Base-by-base conservation (phyloP, 345 rosid genomes). In the Kandelia obovata region DNA sequence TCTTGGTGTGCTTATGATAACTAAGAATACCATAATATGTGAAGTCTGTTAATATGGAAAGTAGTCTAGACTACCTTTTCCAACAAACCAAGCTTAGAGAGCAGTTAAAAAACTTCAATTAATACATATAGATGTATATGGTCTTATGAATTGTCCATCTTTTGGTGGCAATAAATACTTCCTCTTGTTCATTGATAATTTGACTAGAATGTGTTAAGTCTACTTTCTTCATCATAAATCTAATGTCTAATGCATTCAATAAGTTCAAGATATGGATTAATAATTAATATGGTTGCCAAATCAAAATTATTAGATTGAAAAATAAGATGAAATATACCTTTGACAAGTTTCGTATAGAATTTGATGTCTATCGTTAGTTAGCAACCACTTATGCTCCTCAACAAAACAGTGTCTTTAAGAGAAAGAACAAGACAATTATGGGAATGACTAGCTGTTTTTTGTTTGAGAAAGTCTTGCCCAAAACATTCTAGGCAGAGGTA, bases 131-230 rank as follows among this genome's bases (percentile, higher is more conserved):
- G 15, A 75, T 32, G 34, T 27, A 64, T 3, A 56, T 60, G 47
- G 62, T 17, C 5, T 47, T n/a, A 55, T 55, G 28, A 52, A 4
- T 1, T 30, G 16, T 34, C 20, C 58, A 16, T 61, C 52, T 7
- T 21, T 69, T 0, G 56, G 20, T 37, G 65, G 53, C 5, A 68
- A 23, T n/a, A 20, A 13, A 49, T 75, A 63, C 15, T 75, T 55
- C 26, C 4, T 75, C 2, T 20, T 20, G 1, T 62, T 75, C 5
- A 75, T 30, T 27, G 31, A 75, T 75, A 65, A 75, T 43, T 64
- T 17, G 2, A 5, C 19, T 53, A 47, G 58, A 1, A 20, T 57
- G 16, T 55, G 61, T 32, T 63, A 53, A 66, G 35, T 69, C 10
- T 69, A 64, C 39, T 71, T 64, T 20, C 1, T 69, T 5, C 11